Percentiles rank a stretch among this genome's conserved stretches.
phyloP scores from a whole-genome alignment of 768 basidiomycete species.

The Pulveroboletus sp. region DNA sequence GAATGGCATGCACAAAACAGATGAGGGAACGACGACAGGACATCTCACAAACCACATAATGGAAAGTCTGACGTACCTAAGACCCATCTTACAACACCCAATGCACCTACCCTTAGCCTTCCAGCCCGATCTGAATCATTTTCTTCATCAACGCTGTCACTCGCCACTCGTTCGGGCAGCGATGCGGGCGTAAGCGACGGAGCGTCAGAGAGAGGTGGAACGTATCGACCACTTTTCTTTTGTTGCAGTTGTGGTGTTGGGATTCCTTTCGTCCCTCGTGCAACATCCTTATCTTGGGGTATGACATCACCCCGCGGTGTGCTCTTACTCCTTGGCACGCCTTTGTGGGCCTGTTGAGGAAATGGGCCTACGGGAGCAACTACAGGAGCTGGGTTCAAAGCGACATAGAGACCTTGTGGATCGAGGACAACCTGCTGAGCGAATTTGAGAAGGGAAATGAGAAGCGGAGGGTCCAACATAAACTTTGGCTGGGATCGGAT shows the following conservation, averaged over 20 bases:
- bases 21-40: not conserved
- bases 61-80: conserved; percentile 43
- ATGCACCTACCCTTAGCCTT: conserved; percentile 60
- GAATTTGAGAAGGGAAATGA: conserved; percentile 44
- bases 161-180: conserved; percentile 12
- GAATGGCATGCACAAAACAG: not conserved
- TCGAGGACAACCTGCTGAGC: conserved; percentile 53
- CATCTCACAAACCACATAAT: not conserved
- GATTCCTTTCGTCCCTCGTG: conserved; percentile 19
- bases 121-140: conserved; percentile 64
- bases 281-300: not conserved
- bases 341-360: too few species aligned
- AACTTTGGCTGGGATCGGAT: conserved; percentile 16
- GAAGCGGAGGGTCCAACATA: conserved; percentile 29
- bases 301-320: too few species aligned
- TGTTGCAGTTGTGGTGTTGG: conserved; percentile 25
- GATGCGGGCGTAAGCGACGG: conserved; percentile 22
- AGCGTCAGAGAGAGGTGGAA: conserved; percentile 31
- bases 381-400: conserved; percentile 63
- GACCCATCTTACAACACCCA: conserved; percentile 62
- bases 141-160: conserved; percentile 50
- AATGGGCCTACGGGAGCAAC: conserved; percentile 16
- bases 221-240: conserved; percentile 29
- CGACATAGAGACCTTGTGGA: conserved; percentile 52
- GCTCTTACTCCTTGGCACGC: too few species aligned